Conservation (phyloP, 2,329 filamentous ascomycete species). For the Alternaria burnsii region DNA sequence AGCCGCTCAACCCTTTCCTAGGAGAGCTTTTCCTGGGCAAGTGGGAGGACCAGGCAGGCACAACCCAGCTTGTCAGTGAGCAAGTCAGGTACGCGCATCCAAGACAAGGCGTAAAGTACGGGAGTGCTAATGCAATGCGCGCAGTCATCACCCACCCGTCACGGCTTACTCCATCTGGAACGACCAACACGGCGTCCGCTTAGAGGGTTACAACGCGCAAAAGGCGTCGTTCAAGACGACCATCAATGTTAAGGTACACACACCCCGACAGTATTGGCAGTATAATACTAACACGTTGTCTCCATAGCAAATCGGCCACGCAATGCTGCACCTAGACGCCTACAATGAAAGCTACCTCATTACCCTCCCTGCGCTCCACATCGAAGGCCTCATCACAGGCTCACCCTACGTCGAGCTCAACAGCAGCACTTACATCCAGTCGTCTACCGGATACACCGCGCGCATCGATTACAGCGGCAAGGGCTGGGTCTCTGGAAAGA, state of each 20-base stretch:
- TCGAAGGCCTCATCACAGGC: conserved; percentile 88
- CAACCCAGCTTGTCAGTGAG: conserved; percentile 87
- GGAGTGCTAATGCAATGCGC: conserved; percentile 14
- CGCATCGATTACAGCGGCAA: conserved; percentile 94
- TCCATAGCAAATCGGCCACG: conserved; percentile 80
- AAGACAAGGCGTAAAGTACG: background rate
- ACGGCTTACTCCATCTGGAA: conserved; percentile 96
- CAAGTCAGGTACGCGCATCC: conserved; percentile 74
- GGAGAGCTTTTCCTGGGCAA: conserved; percentile 92
- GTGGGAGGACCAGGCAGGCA: conserved; percentile 84
- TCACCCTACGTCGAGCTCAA: conserved; percentile 92
- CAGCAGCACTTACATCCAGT: conserved; percentile 82
- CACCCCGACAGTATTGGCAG: too few species aligned
- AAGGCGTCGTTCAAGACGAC: conserved; percentile 94
- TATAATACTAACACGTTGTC: conserved; percentile 8
- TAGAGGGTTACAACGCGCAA: conserved; percentile 91
- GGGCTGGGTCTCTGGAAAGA: conserved; percentile 95
- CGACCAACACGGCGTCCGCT: conserved; percentile 76
- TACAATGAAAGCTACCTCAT: conserved; percentile 82
- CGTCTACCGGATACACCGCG: conserved; percentile 83
- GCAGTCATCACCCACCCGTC: conserved; percentile 86
- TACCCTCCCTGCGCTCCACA: conserved; percentile 88
- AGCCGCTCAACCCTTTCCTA: conserved; percentile 94
- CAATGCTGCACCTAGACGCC: conserved; percentile 76
- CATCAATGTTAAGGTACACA: conserved; percentile 78